Evolutionary conservation across 441 rosid genomes (phyloP), one percentile per base, ranked within the genome.

Genomic region (Erodium chrysanthum): DNA sequence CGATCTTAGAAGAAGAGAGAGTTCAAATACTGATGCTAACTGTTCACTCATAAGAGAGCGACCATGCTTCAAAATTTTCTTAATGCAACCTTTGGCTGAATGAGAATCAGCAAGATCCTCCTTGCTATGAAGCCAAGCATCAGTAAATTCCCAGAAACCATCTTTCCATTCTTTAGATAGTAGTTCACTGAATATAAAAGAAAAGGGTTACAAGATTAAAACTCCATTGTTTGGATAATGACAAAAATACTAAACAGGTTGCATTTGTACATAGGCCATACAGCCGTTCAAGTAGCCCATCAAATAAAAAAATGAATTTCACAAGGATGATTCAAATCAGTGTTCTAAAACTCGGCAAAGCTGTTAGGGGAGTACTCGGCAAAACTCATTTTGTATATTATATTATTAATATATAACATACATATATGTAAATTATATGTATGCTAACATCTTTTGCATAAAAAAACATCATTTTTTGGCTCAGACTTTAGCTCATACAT

Each of bases 101-200:
- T 72, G 68, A 66, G 88, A 74, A 76, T 78, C 88, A 66, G 78
- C 67, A 73, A 70, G 84, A 35, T 79, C 80, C 72, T 78, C 80
- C 71, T 83, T 84, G 46, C 74, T 77, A 44, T 61, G 81, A 75
- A 82, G 79, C 99, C 99, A 95, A 42, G 73, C 78, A 23, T 90
- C 99, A 64, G 82, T 77, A 69, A 90, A 95, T 75, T 86, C 92
- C 99, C 99, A 95, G 27, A 85, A 92, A 42, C 88, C 83, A 74
- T 87, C 88, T 76, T 84, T 88, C 79, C 85, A 75, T 77, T 95
- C 96, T 68, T 86, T 90, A 7, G 98, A 84, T 64, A 95, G 86
- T 64, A 95, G 76, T 78, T 95, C 98, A 42, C 99, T 95, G 70
- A 18, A 70, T 71, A 68, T 78, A 69, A 23, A 56, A 23, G 61